These are phyloP conservation scores for Phytopythium vexans DNA, from an alignment of 352 stramenopile genomes.

Conservation along the genomic window DNA sequence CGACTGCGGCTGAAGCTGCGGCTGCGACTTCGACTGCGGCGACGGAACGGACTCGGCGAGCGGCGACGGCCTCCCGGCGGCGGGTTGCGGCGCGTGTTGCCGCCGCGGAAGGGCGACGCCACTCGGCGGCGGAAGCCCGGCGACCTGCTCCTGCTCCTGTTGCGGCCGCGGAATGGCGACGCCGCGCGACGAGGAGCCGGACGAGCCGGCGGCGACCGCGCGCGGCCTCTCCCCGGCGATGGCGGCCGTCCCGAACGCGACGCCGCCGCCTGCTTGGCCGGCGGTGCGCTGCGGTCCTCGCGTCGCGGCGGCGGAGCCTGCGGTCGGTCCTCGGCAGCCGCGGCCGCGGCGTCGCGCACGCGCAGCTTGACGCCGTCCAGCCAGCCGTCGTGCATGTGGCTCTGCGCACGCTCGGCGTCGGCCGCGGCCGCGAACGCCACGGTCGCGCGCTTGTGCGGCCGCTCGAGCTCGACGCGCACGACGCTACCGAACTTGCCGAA, in stretches of 20 bases:
- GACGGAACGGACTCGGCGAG: conserved; percentile 31
- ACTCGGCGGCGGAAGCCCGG: conserved; percentile 35
- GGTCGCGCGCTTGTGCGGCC: conserved; percentile 20
- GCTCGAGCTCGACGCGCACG: conserved; percentile 28
- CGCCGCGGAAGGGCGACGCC: conserved; percentile 34
- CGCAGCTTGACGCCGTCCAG: conserved; percentile 77
- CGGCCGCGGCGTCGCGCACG: conserved; percentile 29
- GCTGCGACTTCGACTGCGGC: conserved; percentile 10
- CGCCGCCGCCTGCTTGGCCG: neutral
- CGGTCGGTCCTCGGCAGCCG: conserved; percentile 5
- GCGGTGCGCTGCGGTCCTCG: no score
- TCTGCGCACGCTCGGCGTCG: conserved; percentile 54
- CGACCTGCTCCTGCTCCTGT: conserved; percentile 43
- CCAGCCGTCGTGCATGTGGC: conserved; percentile 85
- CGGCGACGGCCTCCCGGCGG: conserved; percentile 20
- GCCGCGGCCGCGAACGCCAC: conserved; percentile 48
- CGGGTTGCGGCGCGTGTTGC: conserved; percentile 14
- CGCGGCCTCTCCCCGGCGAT: conserved; percentile 4
- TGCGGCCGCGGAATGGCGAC: conserved; percentile 52
- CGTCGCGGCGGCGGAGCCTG: conserved; percentile 3
- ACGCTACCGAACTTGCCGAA: conserved; percentile 85
- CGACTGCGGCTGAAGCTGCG: conserved; percentile 17
- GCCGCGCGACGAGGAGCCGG: conserved; percentile 23
- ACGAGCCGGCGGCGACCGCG: conserved; percentile 12
- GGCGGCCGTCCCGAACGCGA: neutral